A percentile compares a stretch with the other conserved stretches of the same genome.
Conservation (phyloP, 495 filamentous ascomycete genomes). For the Aspergillus affinis region DNA sequence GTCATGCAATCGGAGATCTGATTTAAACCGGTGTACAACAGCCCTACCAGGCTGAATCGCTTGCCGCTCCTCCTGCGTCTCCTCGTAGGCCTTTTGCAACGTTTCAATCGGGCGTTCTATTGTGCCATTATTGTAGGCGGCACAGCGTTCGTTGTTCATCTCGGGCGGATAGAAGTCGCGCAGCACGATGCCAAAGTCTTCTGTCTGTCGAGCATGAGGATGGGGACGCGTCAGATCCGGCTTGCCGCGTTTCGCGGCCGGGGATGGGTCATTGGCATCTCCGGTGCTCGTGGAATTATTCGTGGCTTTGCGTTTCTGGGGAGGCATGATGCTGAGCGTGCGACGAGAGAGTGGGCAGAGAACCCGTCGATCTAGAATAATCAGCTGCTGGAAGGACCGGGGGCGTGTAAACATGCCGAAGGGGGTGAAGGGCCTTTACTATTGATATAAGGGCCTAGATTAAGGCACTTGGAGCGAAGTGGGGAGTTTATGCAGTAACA, state of each 20-base stretch:
- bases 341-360: no score
- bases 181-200: conserved; percentile 69
- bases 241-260: conserved; percentile 19
- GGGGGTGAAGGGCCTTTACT: no score
- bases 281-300: neutral
- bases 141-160: conserved; percentile 74
- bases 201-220: conserved; percentile 47
- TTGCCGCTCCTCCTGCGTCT: conserved; percentile 47
- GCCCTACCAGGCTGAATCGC: conserved; percentile 53
- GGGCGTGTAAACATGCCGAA: no score
- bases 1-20: conserved; percentile 71
- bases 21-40: conserved; percentile 92
- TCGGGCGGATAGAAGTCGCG: conserved; percentile 83
- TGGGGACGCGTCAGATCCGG: conserved; percentile 30
- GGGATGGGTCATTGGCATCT: conserved; percentile 12
- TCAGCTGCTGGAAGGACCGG: no score
- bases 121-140: conserved; percentile 64
- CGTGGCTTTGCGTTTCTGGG: no score
- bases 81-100: conserved; percentile 52
- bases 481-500: neutral
- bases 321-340: no score
- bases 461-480: no score
- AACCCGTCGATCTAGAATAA: no score
- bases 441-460: no score
- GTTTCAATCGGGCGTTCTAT: conserved; percentile 69